Evolutionary conservation across 208 protist species (phyloP), one percentile per base, ranked within the genome.

Genomic region (Crithidia sp.): DNA sequence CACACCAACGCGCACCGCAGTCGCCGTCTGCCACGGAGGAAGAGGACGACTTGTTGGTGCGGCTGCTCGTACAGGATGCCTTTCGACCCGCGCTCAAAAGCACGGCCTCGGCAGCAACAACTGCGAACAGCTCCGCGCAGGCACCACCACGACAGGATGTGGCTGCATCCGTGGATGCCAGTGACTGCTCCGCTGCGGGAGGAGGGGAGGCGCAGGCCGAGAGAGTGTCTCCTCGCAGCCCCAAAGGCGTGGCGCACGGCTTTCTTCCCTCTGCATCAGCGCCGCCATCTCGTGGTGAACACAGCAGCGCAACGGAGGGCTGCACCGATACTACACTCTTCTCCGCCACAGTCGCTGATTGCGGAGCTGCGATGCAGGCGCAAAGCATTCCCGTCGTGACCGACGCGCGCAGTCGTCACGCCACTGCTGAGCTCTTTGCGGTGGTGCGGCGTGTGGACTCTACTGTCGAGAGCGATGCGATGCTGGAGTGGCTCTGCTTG

Each of bases 401-500:
- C 8, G 45, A 73, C 12, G 74, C 81, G 16, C 76, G 86, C 50
- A 52, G 56, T 4, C 17, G 14, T 6, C 88, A 89, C 60, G 76
- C 63, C n/a, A 40, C 74, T 7, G 67, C 76, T 3, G 76, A 87
- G 45, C 76, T 59, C 43, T 92, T 88, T 40, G 64, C 77, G 0
- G 68, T 78, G 28, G 47, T 92, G 5, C 84, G 82, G 19, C 43
- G 59, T 5, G 39, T 16, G 50, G 37, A 50, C 5, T 72, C 81
- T 56, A 43, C 64, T 7, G 70, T 76, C 19, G 36, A 36, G 19
- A 10, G 62, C 6, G 72, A 65, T 17, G 64, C 76, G 2, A 52
- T 58, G 14, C 60, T 90, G 39, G 80, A 92, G 70, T 95, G 90
- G 88, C 79, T 86, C 76, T 95, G 90, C 65, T 61, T 43, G 43